Conservation (phyloP, 179 eudicot species). For the Heliamphora pulchella region DNA sequence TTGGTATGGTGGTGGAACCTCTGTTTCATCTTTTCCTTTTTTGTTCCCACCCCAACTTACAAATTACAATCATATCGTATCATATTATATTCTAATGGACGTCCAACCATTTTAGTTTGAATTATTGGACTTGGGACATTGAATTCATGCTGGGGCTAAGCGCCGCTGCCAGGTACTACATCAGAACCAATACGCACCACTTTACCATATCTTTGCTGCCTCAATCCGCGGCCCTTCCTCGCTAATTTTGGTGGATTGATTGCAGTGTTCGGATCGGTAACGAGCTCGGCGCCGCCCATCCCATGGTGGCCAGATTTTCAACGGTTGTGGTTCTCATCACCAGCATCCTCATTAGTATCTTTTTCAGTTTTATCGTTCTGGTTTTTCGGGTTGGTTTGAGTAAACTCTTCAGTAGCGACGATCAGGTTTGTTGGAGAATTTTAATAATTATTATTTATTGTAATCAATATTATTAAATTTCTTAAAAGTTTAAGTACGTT, state of each 20-base stretch:
- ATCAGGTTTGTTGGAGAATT: too few species aligned
- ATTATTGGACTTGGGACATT: slow-evolving; percentile 65
- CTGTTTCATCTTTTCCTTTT: background rate
- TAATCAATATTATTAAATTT: too few species aligned
- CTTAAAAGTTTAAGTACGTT: too few species aligned
- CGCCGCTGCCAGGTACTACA: slow-evolving; percentile 41
- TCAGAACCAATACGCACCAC: too few species aligned
- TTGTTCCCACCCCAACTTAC: background rate
- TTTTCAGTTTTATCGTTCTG: slow-evolving; percentile 20
- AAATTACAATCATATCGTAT: too few species aligned
- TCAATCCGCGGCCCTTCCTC: too few species aligned
- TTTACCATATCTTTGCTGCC: too few species aligned
- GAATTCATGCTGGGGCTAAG: slow-evolving; percentile 62
- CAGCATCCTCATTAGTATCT: slow-evolving; percentile 19
- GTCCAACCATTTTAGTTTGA: slow-evolving; percentile 56
- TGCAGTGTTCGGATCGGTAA: slow-evolving; percentile 26
- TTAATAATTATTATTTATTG: too few species aligned
- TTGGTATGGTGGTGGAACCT: slow-evolving; percentile 28
- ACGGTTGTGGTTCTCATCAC: slow-evolving; percentile 21
- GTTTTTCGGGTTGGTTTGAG: slow-evolving; percentile 17
- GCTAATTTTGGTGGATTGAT: background rate
- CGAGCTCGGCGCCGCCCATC: slow-evolving; percentile 29
- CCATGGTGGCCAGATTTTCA: slow-evolving; percentile 23
- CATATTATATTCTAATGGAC: too few species aligned
- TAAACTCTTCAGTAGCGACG: slow-evolving; percentile 22